Evolutionary conservation across 805 yeast genomes (phyloP).

Genomic region (Candida qinlingensis): DNA sequence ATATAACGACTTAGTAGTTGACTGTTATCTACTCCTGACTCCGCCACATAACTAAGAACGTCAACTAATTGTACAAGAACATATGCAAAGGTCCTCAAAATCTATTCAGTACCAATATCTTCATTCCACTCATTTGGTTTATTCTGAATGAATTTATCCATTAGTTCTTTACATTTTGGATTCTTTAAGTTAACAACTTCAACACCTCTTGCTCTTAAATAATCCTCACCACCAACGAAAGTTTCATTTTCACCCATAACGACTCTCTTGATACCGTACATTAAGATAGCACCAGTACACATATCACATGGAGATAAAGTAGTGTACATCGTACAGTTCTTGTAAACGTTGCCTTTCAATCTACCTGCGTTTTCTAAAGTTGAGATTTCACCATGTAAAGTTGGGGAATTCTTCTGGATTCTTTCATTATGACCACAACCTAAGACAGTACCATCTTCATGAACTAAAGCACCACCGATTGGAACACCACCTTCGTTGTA

Average conservation of each 20-base stretch:
- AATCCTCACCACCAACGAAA: slow-evolving; percentile 79
- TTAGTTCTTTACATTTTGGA: slow-evolving; percentile 58
- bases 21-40: too few species aligned
- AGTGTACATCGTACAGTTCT: slow-evolving; percentile 81
- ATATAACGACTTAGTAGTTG: too few species aligned
- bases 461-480: slow-evolving; percentile 62
- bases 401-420: slow-evolving; percentile 78
- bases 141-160: slow-evolving; percentile 74
- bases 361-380: slow-evolving; percentile 90
- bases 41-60: too few species aligned
- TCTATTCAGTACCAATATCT: slow-evolving; percentile 56
- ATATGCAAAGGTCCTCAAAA: too few species aligned
- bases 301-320: slow-evolving; percentile 90
- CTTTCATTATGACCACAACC: slow-evolving; percentile 92
- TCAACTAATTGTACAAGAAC: too few species aligned
- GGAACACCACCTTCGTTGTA: slow-evolving; percentile 26
- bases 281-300: slow-evolving; percentile 91
- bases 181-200: slow-evolving; percentile 61
- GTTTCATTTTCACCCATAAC: slow-evolving; percentile 87
- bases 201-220: slow-evolving; percentile 60
- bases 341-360: slow-evolving; percentile 71
- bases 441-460: slow-evolving; percentile 70
- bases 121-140: slow-evolving; percentile 78
- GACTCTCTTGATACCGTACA: slow-evolving; percentile 83
- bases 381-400: slow-evolving; percentile 88